Conservation (phyloP, 139 green algal species). For the Chlamydomonas sp. region DNA sequence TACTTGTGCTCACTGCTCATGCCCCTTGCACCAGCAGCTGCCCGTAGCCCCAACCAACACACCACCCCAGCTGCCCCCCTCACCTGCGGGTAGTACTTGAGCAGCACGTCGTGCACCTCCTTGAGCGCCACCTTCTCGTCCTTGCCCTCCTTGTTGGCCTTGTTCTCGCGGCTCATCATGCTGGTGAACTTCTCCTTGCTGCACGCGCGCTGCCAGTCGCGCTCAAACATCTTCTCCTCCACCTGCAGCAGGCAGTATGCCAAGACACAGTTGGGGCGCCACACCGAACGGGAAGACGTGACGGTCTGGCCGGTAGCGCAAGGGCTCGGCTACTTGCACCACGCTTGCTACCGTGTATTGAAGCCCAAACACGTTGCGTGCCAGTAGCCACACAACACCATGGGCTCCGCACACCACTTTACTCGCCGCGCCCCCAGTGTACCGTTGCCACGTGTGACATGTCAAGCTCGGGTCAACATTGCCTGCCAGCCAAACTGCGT, state of each 20-base stretch:
- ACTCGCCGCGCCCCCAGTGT: not conserved
- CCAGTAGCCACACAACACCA: too few species aligned
- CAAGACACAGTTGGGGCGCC: not conserved
- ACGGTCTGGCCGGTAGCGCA: too few species aligned
- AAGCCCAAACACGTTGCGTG: not conserved
- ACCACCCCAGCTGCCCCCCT: not conserved
- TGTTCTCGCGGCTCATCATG: conserved; percentile 76
- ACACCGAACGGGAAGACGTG: too few species aligned
- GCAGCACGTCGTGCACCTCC: conserved; percentile 70
- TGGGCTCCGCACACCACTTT: too few species aligned
- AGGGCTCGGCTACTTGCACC: not conserved
- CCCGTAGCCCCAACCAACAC: too few species aligned
- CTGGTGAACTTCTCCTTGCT: conserved; percentile 82
- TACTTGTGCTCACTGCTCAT: too few species aligned
- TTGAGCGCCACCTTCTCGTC: conserved; percentile 69
- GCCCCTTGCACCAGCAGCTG: too few species aligned
- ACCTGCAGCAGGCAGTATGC: conserved; percentile 39
- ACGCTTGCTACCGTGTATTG: not conserved
- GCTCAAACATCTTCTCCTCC: conserved; percentile 76
- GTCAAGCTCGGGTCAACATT: not conserved
- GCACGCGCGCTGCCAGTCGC: conserved; percentile 70
- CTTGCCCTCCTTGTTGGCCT: conserved; percentile 64
- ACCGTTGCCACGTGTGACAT: not conserved
- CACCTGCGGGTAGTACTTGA: conserved; percentile 65
- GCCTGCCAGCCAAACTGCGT: not conserved